A percentile compares a stretch with the other conserved stretches of the same genome.
phyloP scores from a whole-genome alignment of 768 basidiomycete genomes.

The Naganishia onofrii region DNA sequence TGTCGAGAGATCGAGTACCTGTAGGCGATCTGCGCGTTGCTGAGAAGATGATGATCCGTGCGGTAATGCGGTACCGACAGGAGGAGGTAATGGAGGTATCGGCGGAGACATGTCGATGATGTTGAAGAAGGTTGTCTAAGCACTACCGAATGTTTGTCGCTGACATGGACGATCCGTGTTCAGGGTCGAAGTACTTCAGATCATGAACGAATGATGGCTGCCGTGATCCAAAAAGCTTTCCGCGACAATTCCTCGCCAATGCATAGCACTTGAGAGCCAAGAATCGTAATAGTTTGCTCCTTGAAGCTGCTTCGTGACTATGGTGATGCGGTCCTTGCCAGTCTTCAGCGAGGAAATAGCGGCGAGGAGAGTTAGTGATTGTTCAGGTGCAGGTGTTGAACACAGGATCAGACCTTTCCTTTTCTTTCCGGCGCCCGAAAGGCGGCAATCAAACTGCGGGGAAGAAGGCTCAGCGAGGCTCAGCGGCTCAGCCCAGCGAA shows the following conservation, averaged over 20 bases:
- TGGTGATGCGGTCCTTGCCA: no score
- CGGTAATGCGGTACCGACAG: constrained; percentile 1
- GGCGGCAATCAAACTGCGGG: no score
- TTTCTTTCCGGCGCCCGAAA: no score
- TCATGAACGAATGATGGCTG: not conserved
- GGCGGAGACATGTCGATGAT: not conserved
- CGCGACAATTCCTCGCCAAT: not conserved
- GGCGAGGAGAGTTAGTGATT: no score
- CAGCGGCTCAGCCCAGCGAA: no score
- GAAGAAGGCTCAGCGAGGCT: no score
- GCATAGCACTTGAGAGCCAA: not conserved
- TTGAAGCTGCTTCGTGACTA: not conserved
- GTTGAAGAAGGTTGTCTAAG: not conserved
- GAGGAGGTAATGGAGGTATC: not conserved
- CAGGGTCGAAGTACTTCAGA: not conserved
- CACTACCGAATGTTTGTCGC: not conserved
- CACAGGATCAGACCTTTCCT: no score
- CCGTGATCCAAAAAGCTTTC: not conserved
- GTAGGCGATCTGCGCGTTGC: not conserved
- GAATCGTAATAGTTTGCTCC: not conserved
- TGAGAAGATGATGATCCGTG: not conserved
- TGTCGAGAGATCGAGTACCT: constrained; percentile 11
- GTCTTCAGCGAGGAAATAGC: no score
- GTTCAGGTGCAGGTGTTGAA: no score
- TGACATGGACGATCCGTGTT: not conserved